Evolutionary conservation across 2,329 filamentous ascomycete genomes (phyloP), one percentile per base, ranked within the genome.

Genomic region (Clonostachys sp.): DNA sequence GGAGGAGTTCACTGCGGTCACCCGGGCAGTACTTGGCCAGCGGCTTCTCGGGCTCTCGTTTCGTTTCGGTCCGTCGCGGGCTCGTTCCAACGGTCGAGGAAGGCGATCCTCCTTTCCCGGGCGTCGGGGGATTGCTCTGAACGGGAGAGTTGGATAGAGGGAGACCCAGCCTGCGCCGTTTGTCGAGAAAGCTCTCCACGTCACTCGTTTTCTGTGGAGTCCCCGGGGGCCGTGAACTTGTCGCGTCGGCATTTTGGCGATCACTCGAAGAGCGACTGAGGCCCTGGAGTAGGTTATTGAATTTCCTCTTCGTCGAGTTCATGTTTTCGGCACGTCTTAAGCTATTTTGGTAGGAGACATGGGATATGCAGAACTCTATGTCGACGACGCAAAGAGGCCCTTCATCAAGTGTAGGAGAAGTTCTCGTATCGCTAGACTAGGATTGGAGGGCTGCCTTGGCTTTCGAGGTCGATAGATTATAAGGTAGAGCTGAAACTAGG

Each of bases 241-340:
- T 53, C 43, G 54, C 45, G 5, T 55, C 47, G 72, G 45, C 77
- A 74, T 59, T 82, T 55, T 55, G 56, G 46, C 14, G 36, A 36
- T 20, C 50, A 45, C 41, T 35, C 35, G 46, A 47, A 18, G 51
- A 42, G n/a, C 54, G 54, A 58, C 80, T 80, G 56, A 86, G 75
- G 54, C 81, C 74, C 61, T 90, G 86, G 30, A 91, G 73, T 14
- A 91, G 75, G 57, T 80, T 78, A 66, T 91, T 87, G 71, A 91
- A 91, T 66, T 91, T 91, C 57, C 88, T 80, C 70, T 91, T 92
- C n/a, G 85, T 89, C 20, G 85, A 81, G 61, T 87, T 87, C 73
- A 91, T 87, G 53, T 50, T 70, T 30, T 30, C 24, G 24, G 9
- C 24, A 30, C 9, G 10, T 30, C 20, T 17, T 42, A 14, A 4